Conservation (phyloP, 208 protist species). For the Spongospora subterranea region DNA sequence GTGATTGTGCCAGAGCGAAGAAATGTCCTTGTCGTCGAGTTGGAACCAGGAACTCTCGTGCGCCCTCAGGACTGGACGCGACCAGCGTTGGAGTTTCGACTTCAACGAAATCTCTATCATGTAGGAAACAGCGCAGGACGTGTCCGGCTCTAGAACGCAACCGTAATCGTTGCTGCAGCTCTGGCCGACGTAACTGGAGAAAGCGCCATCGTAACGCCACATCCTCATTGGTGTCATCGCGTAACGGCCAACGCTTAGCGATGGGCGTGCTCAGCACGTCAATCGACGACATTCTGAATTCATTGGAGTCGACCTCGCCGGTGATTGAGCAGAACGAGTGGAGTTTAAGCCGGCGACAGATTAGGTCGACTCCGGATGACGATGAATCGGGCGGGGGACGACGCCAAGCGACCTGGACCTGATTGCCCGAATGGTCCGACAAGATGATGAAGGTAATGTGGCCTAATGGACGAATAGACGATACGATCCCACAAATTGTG, state of each 20-base stretch:
- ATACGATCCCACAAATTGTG: not conserved
- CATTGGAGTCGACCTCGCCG: not conserved
- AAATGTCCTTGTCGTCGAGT: conserved; percentile 60
- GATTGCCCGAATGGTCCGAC: not conserved
- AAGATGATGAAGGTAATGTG: conserved; percentile 25
- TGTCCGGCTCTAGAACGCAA: conserved; percentile 5
- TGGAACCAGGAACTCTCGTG: conserved; percentile 81
- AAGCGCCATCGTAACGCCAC: conserved; percentile 4
- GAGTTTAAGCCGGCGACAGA: not conserved
- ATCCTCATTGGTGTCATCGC: not conserved
- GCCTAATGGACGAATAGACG: not conserved
- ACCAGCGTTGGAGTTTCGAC: conserved; percentile 58
- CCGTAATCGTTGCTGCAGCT: not conserved
- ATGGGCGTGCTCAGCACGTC: not conserved
- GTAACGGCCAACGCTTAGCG: not conserved
- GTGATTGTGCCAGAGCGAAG: conserved; percentile 31
- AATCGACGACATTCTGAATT: not conserved
- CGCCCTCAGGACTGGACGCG: conserved; percentile 79
- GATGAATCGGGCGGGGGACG: not conserved
- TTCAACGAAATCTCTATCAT: not conserved
- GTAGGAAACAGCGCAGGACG: not conserved
- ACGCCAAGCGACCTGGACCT: not conserved
- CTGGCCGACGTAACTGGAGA: conserved; percentile 12
- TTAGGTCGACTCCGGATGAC: not conserved
- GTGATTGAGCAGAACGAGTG: not conserved